Evolutionary conservation across 2,329 filamentous ascomycete species (phyloP).

Genomic region (Trichoderma afroharzianum): DNA sequence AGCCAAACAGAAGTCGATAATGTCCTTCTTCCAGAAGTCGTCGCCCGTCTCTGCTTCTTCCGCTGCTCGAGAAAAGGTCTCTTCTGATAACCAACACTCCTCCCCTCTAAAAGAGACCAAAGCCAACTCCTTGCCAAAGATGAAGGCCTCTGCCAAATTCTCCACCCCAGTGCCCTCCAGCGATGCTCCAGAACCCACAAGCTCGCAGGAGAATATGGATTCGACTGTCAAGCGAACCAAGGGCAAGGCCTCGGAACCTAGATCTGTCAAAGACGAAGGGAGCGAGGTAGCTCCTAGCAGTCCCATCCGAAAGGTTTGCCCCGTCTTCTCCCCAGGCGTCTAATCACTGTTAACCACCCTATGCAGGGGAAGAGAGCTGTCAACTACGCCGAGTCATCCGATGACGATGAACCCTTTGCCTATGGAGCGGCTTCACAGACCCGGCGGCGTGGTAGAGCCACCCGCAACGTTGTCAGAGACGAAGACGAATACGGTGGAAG

Average conservation of each 20-base stretch:
- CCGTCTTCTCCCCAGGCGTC: too few species aligned
- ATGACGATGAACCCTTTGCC: slow-evolving; percentile 69
- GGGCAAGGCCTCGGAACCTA: not conserved
- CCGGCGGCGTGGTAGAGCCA: slow-evolving; percentile 38
- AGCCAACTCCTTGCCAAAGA: slow-evolving; percentile 41
- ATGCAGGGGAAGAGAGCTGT: slow-evolving; percentile 53
- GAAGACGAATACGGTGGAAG: slow-evolving; percentile 66
- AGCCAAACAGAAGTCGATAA: slow-evolving; percentile 41
- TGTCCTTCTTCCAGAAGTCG: slow-evolving; percentile 45
- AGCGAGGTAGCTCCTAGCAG: slow-evolving; percentile 55
- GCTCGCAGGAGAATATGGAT: slow-evolving; percentile 64
- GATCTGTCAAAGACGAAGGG: slow-evolving; percentile 17
- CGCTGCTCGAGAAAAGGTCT: slow-evolving; percentile 32
- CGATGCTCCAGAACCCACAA: slow-evolving; percentile 64
- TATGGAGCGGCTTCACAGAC: slow-evolving; percentile 38
- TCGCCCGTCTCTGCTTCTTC: slow-evolving; percentile 34
- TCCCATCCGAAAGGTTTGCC: slow-evolving; percentile 71
- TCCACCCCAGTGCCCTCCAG: slow-evolving; percentile 78
- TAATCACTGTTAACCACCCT: not conserved
- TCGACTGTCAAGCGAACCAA: slow-evolving; percentile 24
- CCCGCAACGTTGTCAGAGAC: slow-evolving; percentile 60
- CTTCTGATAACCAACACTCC: slow-evolving; percentile 30
- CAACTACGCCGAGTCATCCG: slow-evolving; percentile 83
- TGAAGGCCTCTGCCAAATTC: slow-evolving; percentile 41
- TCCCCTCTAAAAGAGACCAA: slow-evolving; percentile 41